Evolutionary conservation across 225 moss, liverwort and hornwort species (phyloP).

Genomic region (Thuidium tamariscinum): DNA sequence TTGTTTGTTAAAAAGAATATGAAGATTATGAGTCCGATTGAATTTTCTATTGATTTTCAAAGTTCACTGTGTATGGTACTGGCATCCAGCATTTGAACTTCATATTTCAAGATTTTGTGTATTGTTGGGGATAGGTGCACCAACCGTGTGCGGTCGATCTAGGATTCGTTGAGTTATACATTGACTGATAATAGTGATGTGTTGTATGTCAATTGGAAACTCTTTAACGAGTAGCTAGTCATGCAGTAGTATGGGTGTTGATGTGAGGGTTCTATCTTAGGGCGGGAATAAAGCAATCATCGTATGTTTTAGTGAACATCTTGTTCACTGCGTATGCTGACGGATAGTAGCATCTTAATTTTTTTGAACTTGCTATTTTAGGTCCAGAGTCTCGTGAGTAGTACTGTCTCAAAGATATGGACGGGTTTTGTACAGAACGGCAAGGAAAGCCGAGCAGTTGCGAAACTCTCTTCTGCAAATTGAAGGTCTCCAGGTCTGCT

Average conservation of each 20-base stretch:
- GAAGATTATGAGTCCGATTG: not conserved
- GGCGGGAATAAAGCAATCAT: not conserved
- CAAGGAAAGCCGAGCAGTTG: conserved; percentile 55
- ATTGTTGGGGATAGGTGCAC: not conserved
- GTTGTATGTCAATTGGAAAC: not conserved
- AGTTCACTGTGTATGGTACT: not conserved
- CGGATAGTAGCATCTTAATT: not conserved
- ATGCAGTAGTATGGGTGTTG: not conserved
- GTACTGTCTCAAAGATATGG: conserved; percentile 16
- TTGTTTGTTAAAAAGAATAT: not conserved
- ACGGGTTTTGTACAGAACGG: conserved; percentile 35
- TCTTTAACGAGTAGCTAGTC: not conserved
- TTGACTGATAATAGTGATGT: not conserved
- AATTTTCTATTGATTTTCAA: not conserved
- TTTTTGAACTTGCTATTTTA: not conserved
- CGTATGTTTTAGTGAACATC: not conserved
- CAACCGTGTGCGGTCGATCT: not conserved
- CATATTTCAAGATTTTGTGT: not conserved
- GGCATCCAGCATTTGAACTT: not conserved
- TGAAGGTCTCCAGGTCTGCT: conserved; percentile 46
- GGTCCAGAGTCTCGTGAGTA: conserved; percentile 17
- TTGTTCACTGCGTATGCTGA: not conserved
- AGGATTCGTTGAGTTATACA: not conserved
- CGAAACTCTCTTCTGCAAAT: conserved; percentile 45
- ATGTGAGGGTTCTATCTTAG: not conserved